A percentile compares a stretch with the other conserved stretches of the same genome.
Conservation (phyloP, 2,329 filamentous ascomycete genomes). For the Alternaria postmessia region DNA sequence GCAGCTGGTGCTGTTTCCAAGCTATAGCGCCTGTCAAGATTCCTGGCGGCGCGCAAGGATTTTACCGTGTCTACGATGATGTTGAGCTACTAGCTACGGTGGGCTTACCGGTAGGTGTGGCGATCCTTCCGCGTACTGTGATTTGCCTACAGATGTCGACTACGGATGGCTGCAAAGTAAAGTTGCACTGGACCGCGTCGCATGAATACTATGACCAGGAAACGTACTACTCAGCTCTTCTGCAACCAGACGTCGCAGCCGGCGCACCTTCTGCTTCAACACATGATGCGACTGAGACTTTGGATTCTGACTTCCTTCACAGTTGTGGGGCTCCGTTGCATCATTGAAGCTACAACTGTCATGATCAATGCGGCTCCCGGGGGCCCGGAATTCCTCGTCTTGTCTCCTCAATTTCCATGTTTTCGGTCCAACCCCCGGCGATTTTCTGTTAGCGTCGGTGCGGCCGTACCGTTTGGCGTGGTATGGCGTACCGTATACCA, state of each 20-base stretch:
- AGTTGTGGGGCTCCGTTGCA: not conserved
- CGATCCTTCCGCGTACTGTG: conserved; percentile 22
- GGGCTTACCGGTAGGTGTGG: conserved; percentile 20
- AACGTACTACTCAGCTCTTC: not conserved
- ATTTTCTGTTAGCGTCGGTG: conserved; percentile 1
- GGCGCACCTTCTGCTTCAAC: not conserved
- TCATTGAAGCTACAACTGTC: not conserved
- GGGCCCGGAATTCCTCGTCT: not conserved
- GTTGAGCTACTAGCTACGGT: not conserved
- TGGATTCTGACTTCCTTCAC: not conserved
- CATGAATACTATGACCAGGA: not conserved
- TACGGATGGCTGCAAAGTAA: not conserved
- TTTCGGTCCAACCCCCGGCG: conserved; percentile 9
- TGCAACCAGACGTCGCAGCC: not conserved
- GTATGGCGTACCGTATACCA: not conserved
- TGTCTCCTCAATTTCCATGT: not conserved
- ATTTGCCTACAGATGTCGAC: conserved; percentile 16
- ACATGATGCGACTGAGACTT: not conserved
- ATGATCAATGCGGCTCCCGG: not conserved
- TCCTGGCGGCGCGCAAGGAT: conserved; percentile 2
- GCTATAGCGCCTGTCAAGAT: conserved; percentile 4
- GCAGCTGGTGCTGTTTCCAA: conserved; percentile 5
- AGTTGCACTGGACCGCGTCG: not conserved
- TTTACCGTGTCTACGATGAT: not conserved
- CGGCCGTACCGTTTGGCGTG: not conserved